These are phyloP conservation scores for Macrophomina pseudophaseolina DNA, from an alignment of 2,329 filamentous ascomycete genomes.

Conservation along the genomic window DNA sequence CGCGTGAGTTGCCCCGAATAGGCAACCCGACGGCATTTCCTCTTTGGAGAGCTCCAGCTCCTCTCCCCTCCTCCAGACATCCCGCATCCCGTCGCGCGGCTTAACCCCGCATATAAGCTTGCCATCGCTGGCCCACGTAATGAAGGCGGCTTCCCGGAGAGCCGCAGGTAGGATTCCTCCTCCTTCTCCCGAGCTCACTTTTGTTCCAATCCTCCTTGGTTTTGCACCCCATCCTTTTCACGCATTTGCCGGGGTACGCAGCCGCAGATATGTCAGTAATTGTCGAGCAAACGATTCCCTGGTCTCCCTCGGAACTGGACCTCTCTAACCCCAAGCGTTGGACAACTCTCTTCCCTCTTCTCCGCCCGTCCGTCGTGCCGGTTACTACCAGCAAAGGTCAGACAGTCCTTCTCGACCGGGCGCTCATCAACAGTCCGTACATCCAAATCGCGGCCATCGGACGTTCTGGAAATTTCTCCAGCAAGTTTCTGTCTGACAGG, in stretches of 20 bases:
- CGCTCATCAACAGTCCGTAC: constrained; percentile 33
- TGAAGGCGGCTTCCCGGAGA: neutral
- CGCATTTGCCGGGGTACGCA: neutral
- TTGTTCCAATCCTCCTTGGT: neutral
- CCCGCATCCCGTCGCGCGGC: constrained; percentile 8
- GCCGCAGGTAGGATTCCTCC: neutral
- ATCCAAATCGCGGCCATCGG: constrained; percentile 38
- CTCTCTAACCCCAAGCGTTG: constrained; percentile 38
- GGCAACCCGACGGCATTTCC: constrained; percentile 22
- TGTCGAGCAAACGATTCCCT: constrained; percentile 44
- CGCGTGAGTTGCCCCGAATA: constrained; percentile 13
- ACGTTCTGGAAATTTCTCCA: constrained; percentile 40
- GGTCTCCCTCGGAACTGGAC: constrained; percentile 34
- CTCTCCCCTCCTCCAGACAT: constrained; percentile 14
- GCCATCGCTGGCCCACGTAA: neutral
- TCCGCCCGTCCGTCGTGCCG: constrained; percentile 38
- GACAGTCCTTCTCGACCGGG: constrained; percentile 38
- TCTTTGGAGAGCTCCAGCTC: constrained; percentile 20
- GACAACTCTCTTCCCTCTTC: constrained; percentile 40
- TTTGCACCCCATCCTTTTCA: neutral
- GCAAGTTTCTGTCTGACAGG: constrained; percentile 40
- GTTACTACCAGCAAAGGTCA: constrained; percentile 36
- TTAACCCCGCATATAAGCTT: constrained; percentile 19
- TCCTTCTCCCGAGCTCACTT: too few relatives aligned
- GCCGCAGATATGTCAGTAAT: constrained; percentile 39